Base-by-base conservation (phyloP, 2,329 filamentous ascomycete species). In the Orbilia brochopaga region DNA sequence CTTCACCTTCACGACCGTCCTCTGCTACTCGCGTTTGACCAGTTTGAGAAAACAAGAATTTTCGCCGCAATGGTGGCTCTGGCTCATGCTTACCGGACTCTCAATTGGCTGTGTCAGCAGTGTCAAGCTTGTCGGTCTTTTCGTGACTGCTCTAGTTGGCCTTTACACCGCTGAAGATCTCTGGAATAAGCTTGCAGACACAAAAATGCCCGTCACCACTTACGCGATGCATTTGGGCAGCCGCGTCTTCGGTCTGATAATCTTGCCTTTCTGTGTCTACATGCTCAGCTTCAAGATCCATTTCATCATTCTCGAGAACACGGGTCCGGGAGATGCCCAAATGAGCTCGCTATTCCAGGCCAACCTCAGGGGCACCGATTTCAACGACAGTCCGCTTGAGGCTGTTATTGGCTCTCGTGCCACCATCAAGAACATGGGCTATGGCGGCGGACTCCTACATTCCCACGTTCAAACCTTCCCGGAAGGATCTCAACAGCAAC, bases 261-360 rank as follows among this genome's bases (percentile, higher is more conserved):
- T 96, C 73, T 85, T 99, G 56, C 94, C 94, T 5, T 83, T 95
- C 78, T 82, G 93, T 67, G 91, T 99, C 77, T 99, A 99, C 83
- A 88, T 97, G 81, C 88, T 97, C 79, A 96, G 92, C 48, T 99
- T 99, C 80, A 95, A 90, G 76, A 81, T 96, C 60, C 94, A 99
- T 81, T 99, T 99, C 80, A 85, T 91, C 74, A 91, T 99, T 74
- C 86, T 99, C 67, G 91, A 95, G 80, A 93, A 91, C 81, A 93
- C 89, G 77, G 94, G 94, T 19, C 94, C 95, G 6, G 94, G 94
- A 61, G 94, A 99, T 82, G 94, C 94, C n/a, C 94, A 99, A 81
- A 99, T 99, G 94, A 97, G 92, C 82, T 99, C 94, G 24, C 86
- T 99, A 56, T 99, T 99, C 85, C 94, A 99, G 80, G 94, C 95